Conservation (phyloP, 2,329 filamentous ascomycete species). For the Phaeosphaeriaceae sp. region DNA sequence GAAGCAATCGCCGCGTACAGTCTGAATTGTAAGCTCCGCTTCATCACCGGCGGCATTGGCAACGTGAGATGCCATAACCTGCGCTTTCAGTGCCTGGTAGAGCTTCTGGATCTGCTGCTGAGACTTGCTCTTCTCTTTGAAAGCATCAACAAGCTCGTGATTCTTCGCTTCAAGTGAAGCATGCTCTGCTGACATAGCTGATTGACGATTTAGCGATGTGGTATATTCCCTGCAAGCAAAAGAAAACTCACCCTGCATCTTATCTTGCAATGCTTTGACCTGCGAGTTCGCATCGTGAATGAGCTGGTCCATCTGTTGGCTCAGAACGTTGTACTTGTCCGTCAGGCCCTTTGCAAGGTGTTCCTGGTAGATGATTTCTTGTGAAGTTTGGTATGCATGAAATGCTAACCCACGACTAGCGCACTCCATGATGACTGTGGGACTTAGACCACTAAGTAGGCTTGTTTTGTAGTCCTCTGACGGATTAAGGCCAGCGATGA, state of each 20-base stretch:
- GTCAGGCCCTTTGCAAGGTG: constrained; percentile 73
- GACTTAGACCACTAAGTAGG: constrained; percentile 80
- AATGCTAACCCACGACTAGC: constrained; percentile 79
- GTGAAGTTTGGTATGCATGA: constrained; percentile 84
- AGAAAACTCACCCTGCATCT: constrained; percentile 62
- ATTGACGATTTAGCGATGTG: background rate
- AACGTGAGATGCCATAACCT: constrained; percentile 61
- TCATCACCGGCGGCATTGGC: constrained; percentile 61
- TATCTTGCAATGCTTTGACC: constrained; percentile 69
- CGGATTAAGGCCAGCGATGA: constrained; percentile 73
- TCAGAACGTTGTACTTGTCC: constrained; percentile 72
- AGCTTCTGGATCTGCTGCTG: constrained; percentile 70
- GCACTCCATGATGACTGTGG: constrained; percentile 84
- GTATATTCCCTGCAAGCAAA: background rate
- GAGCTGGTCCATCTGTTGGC: constrained; percentile 71
- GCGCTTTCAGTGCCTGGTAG: constrained; percentile 63
- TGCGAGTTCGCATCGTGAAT: constrained; percentile 77
- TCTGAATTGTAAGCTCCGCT: constrained; percentile 39
- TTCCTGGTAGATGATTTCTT: constrained; percentile 85
- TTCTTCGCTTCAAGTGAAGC: constrained; percentile 72
- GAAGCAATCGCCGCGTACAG: constrained; percentile 35
- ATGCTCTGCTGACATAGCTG: constrained; percentile 66
- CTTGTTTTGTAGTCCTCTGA: constrained; percentile 90
- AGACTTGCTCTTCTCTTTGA: constrained; percentile 73
- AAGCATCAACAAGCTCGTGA: constrained; percentile 70